phyloP scores from a whole-genome alignment of 2,329 filamentous ascomycete genomes.

The Chaetomiaceae sp. region DNA sequence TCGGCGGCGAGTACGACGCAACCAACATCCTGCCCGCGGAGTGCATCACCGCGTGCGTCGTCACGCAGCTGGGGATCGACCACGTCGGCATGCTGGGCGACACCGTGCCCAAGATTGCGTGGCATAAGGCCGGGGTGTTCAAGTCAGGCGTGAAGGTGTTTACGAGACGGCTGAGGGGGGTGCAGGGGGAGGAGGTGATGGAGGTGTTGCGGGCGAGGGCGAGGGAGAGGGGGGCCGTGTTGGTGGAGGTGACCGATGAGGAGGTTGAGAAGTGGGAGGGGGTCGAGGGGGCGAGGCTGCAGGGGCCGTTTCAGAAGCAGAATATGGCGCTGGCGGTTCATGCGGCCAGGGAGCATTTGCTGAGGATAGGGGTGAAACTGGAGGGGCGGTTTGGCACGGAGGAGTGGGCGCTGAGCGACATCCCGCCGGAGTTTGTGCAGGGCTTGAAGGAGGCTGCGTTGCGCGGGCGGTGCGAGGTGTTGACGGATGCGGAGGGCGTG shows the following conservation, averaged over 20 bases:
- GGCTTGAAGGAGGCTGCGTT: conserved; percentile 64
- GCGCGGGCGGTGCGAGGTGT: conserved; percentile 70
- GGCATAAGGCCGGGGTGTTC: conserved; percentile 69
- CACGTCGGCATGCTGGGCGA: conserved; percentile 57
- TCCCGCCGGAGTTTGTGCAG: conserved; percentile 51
- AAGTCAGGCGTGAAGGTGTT: conserved; percentile 43
- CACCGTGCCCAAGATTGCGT: conserved; percentile 60
- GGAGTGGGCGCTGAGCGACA: conserved; percentile 15
- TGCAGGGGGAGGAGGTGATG: conserved; percentile 20
- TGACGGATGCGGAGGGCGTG: conserved; percentile 44
- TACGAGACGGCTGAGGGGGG: conserved; percentile 10
- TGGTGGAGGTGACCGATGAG: conserved; percentile 38
- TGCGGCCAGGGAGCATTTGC: conserved; percentile 53
- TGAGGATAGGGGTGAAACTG: conserved; percentile 22
- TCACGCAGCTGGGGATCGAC: conserved; percentile 63
- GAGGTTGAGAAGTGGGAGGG: conserved; percentile 38
- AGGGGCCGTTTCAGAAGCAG: conserved; percentile 48
- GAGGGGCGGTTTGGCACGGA: conserved; percentile 18
- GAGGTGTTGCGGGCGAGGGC: conserved; percentile 41
- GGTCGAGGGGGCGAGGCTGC: conserved; percentile 35
- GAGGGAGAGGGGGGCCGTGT: conserved; percentile 43
- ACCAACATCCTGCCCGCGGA: conserved; percentile 72
- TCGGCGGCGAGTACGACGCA: conserved; percentile 87
- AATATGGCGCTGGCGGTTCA: conserved; percentile 54
- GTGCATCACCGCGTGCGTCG: conserved; percentile 51